These are phyloP conservation scores for Alternaria postmessia DNA, from an alignment of 2,329 filamentous ascomycete genomes.

Conservation along the genomic window DNA sequence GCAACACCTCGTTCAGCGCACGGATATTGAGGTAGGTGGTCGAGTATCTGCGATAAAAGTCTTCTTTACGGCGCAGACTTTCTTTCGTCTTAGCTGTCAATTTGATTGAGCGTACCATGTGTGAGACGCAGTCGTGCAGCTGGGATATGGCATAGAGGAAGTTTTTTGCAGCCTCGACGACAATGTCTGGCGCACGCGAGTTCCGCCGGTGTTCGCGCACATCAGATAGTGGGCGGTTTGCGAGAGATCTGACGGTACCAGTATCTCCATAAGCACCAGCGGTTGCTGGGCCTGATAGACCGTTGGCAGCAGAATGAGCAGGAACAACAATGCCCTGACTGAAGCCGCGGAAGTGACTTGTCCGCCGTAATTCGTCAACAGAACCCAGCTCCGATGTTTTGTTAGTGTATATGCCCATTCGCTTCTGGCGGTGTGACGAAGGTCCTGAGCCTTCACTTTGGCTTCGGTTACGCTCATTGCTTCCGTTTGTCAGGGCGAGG, in stretches of 20 bases:
- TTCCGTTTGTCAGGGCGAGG: conserved; percentile 68
- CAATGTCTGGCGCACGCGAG: conserved; percentile 56
- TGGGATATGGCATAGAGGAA: conserved; percentile 65
- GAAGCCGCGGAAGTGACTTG: conserved; percentile 64
- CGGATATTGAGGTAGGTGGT: conserved; percentile 65
- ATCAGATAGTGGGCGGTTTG: conserved; percentile 63
- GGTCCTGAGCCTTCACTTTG: conserved; percentile 67
- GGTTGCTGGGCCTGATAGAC: conserved; percentile 44
- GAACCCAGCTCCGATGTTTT: conserved; percentile 64
- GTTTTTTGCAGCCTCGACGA: conserved; percentile 64
- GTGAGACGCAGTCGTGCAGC: conserved; percentile 51
- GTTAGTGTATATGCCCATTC: conserved; percentile 68
- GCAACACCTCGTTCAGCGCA: conserved; percentile 63
- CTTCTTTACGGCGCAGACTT: conserved; percentile 47
- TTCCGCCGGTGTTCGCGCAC: conserved; percentile 64
- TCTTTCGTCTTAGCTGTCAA: conserved; percentile 54
- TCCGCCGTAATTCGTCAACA: conserved; percentile 61
- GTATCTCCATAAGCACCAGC: conserved; percentile 46
- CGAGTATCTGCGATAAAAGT: conserved; percentile 64
- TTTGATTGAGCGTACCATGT: conserved; percentile 49
- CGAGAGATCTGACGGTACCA: conserved; percentile 44
- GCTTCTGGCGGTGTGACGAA: conserved; percentile 62
- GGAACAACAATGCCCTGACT: conserved; percentile 63
- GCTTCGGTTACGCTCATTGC: conserved; percentile 72
- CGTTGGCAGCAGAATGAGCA: conserved; percentile 33